Evolutionary conservation across 345 rosid species (phyloP).

Genomic region (Rhodamnia argentea): DNA sequence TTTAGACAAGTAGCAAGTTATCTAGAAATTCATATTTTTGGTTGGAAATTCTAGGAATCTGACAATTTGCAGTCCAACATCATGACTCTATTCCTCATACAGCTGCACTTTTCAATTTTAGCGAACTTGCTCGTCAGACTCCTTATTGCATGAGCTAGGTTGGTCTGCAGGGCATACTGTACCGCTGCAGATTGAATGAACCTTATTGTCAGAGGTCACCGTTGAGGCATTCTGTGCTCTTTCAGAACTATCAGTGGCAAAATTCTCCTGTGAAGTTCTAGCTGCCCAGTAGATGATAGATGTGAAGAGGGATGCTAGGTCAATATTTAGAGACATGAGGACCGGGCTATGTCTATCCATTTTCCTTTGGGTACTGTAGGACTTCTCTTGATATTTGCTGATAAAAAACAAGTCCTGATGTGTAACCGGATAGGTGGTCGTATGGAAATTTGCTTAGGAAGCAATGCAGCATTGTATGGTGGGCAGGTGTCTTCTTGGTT

Average conservation of each 20-base stretch:
- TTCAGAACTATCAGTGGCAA: background rate
- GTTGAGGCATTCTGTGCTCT: background rate
- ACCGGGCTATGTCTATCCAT: background rate
- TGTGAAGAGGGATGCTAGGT: background rate
- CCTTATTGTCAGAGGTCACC: background rate
- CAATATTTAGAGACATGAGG: background rate
- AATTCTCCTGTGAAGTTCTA: background rate
- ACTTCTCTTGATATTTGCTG: background rate
- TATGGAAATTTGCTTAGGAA: background rate
- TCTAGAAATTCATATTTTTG: background rate
- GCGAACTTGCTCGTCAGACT: background rate
- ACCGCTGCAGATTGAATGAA: background rate
- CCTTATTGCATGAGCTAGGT: background rate
- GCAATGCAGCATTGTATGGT: too few relatives aligned
- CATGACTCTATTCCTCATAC: background rate
- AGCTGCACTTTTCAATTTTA: background rate
- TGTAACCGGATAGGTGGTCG: background rate
- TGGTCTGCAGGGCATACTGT: background rate
- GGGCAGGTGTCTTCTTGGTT: background rate
- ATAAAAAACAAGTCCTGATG: background rate
- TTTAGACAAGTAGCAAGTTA: background rate
- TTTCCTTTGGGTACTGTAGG: background rate
- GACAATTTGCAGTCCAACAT: background rate
- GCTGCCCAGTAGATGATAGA: background rate
- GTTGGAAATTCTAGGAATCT: background rate